Percentiles rank a stretch among this genome's conserved stretches.
phyloP scores from a whole-genome alignment of 192 early-diverging fungal species.

The Lunasporangiospora selenospora region DNA sequence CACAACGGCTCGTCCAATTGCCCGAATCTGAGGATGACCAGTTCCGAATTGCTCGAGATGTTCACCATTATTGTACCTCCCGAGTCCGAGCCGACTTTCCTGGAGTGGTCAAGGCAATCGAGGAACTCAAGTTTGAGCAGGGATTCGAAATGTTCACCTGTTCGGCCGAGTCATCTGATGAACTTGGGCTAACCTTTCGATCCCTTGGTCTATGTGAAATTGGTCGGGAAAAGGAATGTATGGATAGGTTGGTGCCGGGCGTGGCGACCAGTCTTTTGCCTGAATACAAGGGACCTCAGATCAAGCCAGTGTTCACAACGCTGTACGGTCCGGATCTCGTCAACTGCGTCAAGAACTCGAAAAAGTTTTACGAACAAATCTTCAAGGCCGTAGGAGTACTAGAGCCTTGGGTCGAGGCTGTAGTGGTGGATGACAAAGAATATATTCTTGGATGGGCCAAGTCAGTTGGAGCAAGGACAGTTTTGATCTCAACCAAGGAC shows the following conservation, averaged over 20 bases:
- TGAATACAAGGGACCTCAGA: neutral
- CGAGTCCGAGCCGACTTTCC: constrained; percentile 21
- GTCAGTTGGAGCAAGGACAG: constrained; percentile 20
- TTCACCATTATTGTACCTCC: constrained; percentile 12
- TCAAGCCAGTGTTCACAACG: constrained; percentile 23
- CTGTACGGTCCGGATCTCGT: constrained; percentile 36
- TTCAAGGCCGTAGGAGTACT: constrained; percentile 16
- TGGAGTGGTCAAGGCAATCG: constrained; percentile 32
- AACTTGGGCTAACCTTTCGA: constrained; percentile 22
- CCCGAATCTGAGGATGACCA: constrained; percentile 23
- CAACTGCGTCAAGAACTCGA: constrained; percentile 19
- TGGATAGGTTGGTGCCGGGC: too few relatives aligned
- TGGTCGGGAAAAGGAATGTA: too few relatives aligned
- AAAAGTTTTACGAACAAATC: constrained; percentile 14
- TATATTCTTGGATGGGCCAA: constrained; percentile 36
- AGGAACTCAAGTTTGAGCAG: constrained; percentile 16
- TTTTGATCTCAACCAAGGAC: constrained; percentile 28
- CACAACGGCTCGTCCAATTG: too few relatives aligned
- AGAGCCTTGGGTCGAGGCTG: constrained; percentile 14
- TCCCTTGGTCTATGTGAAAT: constrained; percentile 16
- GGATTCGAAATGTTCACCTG: constrained; percentile 34
- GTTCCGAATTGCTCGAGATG: constrained; percentile 6
- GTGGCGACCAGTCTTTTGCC: neutral
- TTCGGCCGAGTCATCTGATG: constrained; percentile 16
- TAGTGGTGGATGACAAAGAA: constrained; percentile 43